A percentile compares a stretch with the other conserved stretches of the same genome.
phyloP scores from a whole-genome alignment of 495 filamentous ascomycete genomes.

The Hypoxylon cercidicola region DNA sequence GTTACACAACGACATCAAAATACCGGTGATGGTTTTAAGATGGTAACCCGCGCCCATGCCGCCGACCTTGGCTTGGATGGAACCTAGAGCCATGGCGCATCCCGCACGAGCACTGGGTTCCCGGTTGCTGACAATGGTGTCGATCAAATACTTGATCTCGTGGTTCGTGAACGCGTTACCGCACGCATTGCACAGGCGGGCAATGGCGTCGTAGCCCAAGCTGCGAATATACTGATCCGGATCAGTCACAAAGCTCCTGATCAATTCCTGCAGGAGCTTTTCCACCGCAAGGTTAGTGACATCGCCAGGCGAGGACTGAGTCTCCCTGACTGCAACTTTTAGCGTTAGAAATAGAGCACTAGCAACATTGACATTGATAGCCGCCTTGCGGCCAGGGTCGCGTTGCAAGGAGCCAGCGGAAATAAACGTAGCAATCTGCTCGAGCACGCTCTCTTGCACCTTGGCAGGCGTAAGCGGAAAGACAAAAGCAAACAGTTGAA shows the following conservation, averaged over 20 bases:
- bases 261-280: slow-evolving; percentile 84
- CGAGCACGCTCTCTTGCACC: slow-evolving; percentile 94
- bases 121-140: slow-evolving; percentile 90
- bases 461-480: slow-evolving; percentile 87
- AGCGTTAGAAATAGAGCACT: slow-evolving; percentile 81
- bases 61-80: slow-evolving; percentile 93
- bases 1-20: slow-evolving; percentile 93
- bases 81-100: slow-evolving; percentile 91
- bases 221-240: slow-evolving; percentile 86
- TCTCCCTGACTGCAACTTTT: slow-evolving; percentile 86
- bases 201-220: slow-evolving; percentile 87
- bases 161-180: slow-evolving; percentile 89
- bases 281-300: slow-evolving; percentile 80
- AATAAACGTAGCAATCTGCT: slow-evolving; percentile 88
- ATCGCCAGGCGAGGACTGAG: slow-evolving; percentile 75
- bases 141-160: slow-evolving; percentile 91
- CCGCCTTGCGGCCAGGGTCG: slow-evolving; percentile 87
- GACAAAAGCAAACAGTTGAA: slow-evolving; percentile 88
- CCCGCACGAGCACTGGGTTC: slow-evolving; percentile 94
- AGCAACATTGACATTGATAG: slow-evolving; percentile 90
- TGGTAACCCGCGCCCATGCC: slow-evolving; percentile 99
- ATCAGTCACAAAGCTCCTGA: slow-evolving; percentile 82
- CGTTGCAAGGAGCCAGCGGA: slow-evolving; percentile 81
- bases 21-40: slow-evolving; percentile 92
- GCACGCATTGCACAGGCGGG: slow-evolving; percentile 85